Conservation (phyloP, 495 filamentous ascomycete species). For the Neohortaea acidophila region DNA sequence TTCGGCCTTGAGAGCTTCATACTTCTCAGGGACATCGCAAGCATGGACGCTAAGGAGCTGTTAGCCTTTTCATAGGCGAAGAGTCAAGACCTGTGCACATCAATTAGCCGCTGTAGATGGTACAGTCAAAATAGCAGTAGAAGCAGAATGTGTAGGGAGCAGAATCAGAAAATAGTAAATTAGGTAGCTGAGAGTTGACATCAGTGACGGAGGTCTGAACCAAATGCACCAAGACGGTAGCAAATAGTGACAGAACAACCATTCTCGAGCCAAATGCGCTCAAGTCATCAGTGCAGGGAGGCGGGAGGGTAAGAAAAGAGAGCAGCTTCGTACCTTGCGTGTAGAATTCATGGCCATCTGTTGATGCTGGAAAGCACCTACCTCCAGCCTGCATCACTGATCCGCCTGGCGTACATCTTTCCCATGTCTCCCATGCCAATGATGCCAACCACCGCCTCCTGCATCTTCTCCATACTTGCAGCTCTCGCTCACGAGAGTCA, state of each 20-base stretch:
- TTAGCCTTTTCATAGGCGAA: neutral
- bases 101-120: too few species aligned
- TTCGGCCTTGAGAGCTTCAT: slow-evolving; percentile 57
- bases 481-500: too few species aligned
- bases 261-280: slow-evolving; percentile 99
- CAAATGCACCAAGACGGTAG: slow-evolving; percentile 10
- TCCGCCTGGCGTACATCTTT: slow-evolving; percentile 87
- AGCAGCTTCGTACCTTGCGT: slow-evolving; percentile 14
- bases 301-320: slow-evolving; percentile 11
- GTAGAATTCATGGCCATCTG: neutral
- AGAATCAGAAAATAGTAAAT: slow-evolving; percentile 63
- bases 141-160: neutral
- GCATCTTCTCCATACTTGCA: slow-evolving; percentile 17
- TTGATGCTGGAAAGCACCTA: slow-evolving; percentile 36
- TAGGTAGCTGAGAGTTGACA: slow-evolving; percentile 98
- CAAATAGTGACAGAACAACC: slow-evolving; percentile 27
- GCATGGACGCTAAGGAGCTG: slow-evolving; percentile 60
- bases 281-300: slow-evolving; percentile 76
- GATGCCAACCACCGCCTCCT: slow-evolving; percentile 48
- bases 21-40: slow-evolving; percentile 78
- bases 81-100: too few species aligned
- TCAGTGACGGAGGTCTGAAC: slow-evolving; percentile 54
- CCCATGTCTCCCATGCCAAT: slow-evolving; percentile 99
- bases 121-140: too few species aligned
- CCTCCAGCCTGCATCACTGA: slow-evolving; percentile 91